These are phyloP conservation scores for Posidonia oceanica DNA, from an alignment of 116 monocot genomes.

Conservation along the genomic window DNA sequence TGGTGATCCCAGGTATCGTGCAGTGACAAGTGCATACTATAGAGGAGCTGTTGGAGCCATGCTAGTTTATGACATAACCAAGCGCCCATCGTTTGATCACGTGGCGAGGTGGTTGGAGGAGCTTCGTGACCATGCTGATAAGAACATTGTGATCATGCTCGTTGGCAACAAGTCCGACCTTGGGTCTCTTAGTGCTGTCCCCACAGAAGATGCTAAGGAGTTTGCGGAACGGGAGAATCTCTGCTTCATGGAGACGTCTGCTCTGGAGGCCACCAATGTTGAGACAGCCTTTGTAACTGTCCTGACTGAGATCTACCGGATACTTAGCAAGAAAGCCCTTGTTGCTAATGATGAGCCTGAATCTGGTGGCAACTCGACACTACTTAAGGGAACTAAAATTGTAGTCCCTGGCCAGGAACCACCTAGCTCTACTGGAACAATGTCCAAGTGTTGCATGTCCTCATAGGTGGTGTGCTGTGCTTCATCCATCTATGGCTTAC, in stretches of 20 bases:
- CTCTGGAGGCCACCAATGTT: slow-evolving; percentile 69
- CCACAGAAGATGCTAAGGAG: slow-evolving; percentile 65
- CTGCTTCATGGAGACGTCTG: slow-evolving; percentile 86
- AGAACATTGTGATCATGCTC: slow-evolving; percentile 70
- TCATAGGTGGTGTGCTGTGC: background rate
- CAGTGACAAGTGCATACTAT: slow-evolving; percentile 86
- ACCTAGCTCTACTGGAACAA: background rate
- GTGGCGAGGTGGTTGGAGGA: slow-evolving; percentile 62
- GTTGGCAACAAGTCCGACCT: slow-evolving; percentile 78
- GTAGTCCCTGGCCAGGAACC: slow-evolving; percentile 36
- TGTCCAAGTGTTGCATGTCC: slow-evolving; percentile 5
- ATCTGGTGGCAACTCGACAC: slow-evolving; percentile 26
- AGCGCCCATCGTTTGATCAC: slow-evolving; percentile 75
- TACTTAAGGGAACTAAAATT: slow-evolving; percentile 53
- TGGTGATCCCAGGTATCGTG: slow-evolving; percentile 47
- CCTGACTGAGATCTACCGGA: slow-evolving; percentile 68
- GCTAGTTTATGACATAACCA: slow-evolving; percentile 83
- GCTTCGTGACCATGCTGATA: slow-evolving; percentile 57
- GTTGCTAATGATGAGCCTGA: slow-evolving; percentile 41
- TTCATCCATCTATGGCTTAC: no score
- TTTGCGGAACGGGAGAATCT: slow-evolving; percentile 65
- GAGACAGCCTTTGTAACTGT: slow-evolving; percentile 51
- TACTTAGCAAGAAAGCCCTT: slow-evolving; percentile 60
- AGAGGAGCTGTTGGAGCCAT: slow-evolving; percentile 80
- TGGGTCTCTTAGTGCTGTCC: slow-evolving; percentile 40